Base-by-base conservation (phyloP, 306 rosid species). In the Astragalus membranaceus region DNA sequence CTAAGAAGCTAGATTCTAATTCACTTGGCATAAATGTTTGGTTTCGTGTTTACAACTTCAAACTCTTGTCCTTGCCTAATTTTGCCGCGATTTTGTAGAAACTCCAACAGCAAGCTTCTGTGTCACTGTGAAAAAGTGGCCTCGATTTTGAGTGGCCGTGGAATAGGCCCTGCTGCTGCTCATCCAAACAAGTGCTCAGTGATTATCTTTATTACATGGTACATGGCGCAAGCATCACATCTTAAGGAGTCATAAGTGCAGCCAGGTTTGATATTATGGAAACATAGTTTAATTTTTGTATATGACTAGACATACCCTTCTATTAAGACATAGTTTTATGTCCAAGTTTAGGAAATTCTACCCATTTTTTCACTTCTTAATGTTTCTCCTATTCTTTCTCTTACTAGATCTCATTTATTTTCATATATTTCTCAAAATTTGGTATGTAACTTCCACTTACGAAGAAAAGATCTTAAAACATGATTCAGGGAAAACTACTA, bases 1-100 rank as follows among this genome's bases (percentile, higher is more conserved):
- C 43, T 44, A 11, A 75, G 8, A 78, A 78, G 51, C 32, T 36
- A 64, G 56, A 55, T 48, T 37, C 46, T 56, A 23, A 46, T 46
- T 26, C 41, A 66, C 20, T 20, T 3, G 2, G 30, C 30, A 26
- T 26, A n/a, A n/a, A 3, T 26, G 30, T 26, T 26, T 26, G 3
- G 30, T 26, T 26, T 26, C 30, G 3, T 3, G 30, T 26, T 26
- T 26, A 1, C 0, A 26, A 26, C 30, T 26, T 26, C 30, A 26
- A 1, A 26, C 3, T 26, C 30, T 0, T 26, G 30, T 26, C 30
- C 3, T 26, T 26, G 30, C 3, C 30, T 26, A 26, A 26, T 26
- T 26, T 26, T 3, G 2, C 30, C 30, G 30, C 30, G 2, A 3
- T 26, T 20, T 26, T 26, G 4, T 26, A 26, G 30, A 26, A 26